Percentiles rank a stretch among this genome's conserved stretches.
Conservation (phyloP, 495 filamentous ascomycete genomes). For the Talaromyces liani region DNA sequence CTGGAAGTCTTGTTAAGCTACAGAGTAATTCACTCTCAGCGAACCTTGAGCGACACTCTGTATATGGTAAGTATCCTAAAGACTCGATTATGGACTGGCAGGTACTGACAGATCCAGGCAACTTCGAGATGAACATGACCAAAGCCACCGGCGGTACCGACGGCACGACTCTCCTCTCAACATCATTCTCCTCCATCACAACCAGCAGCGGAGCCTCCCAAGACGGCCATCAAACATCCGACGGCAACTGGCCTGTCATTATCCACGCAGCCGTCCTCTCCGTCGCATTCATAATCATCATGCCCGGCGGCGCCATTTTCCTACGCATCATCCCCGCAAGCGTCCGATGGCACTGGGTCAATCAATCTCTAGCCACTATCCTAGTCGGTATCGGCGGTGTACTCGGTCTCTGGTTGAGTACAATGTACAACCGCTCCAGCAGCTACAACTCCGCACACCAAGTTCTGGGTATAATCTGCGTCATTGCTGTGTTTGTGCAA, state of each 20-base stretch:
- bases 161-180: slow-evolving; percentile 5
- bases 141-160: slow-evolving; percentile 34
- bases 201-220: slow-evolving; percentile 16
- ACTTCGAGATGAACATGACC: background rate
- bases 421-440: slow-evolving; percentile 46
- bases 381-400: slow-evolving; percentile 39
- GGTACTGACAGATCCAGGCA: too few species aligned
- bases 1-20: too few species aligned
- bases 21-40: too few species aligned
- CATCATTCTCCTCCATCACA: slow-evolving; percentile 15
- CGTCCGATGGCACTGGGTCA: slow-evolving; percentile 41
- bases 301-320: slow-evolving; percentile 47
- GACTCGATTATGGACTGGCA: too few species aligned
- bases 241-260: slow-evolving; percentile 26
- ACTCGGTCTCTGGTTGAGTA: slow-evolving; percentile 42
- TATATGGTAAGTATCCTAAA: too few species aligned
- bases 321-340: slow-evolving; percentile 34
- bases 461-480: slow-evolving; percentile 46
- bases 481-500: slow-evolving; percentile 40
- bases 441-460: slow-evolving; percentile 49
- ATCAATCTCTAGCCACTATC: slow-evolving; percentile 34
- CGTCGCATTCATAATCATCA: slow-evolving; percentile 42
- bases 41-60: too few species aligned
- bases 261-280: slow-evolving; percentile 48
- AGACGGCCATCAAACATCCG: slow-evolving; percentile 12